Base-by-base conservation (phyloP, 306 rosid genomes). In the Cucumis cinereus region DNA sequence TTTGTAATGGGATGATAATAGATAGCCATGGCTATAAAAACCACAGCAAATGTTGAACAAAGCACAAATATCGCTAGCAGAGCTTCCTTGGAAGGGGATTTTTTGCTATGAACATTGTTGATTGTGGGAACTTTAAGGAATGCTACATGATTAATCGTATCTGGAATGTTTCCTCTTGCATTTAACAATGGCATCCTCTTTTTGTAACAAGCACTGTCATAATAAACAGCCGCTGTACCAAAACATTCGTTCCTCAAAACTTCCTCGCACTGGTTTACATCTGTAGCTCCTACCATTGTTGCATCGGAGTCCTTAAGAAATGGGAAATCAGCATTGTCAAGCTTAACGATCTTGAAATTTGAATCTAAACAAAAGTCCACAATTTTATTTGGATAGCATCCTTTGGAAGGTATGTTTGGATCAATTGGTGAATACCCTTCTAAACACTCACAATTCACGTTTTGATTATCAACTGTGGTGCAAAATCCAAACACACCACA, bases 401-500 rank as follows among this genome's bases (percentile, higher is more conserved):
- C 89, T 78, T 78, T 85, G 57, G 83, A 82, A 33, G 86, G 84
- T 40, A 5, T 62, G 62, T 9, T 22, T 63, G 84, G 81, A 78
- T 85, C 83, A 1, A 56, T 74, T 1, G 76, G 81, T 23, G 28
- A 49, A 74, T 76, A 80, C 1, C 89, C 89, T 11, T 83, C 82
- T 58, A 85, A 80, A 38, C 84, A 85, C 10, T 30, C 20, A 36
- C 86, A 85, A n/a, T 6, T 72, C 45, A 58, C 52, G 4, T 24
- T 47, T 11, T 38, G 19, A 23, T 74, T 58, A 55, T 82, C 84
- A 76, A 38, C n/a, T 50, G 81, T 30, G 36, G 74, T 78, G 81
- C 86, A 85, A 80, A 80, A 80, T 0, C 89, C 83, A 78, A 74
- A 78, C 11, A 76, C 81, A 59, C 86, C 86, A 76, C 89, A 85